phyloP scores from a whole-genome alignment of 768 basidiomycete genomes.

The Suillus lakei region DNA sequence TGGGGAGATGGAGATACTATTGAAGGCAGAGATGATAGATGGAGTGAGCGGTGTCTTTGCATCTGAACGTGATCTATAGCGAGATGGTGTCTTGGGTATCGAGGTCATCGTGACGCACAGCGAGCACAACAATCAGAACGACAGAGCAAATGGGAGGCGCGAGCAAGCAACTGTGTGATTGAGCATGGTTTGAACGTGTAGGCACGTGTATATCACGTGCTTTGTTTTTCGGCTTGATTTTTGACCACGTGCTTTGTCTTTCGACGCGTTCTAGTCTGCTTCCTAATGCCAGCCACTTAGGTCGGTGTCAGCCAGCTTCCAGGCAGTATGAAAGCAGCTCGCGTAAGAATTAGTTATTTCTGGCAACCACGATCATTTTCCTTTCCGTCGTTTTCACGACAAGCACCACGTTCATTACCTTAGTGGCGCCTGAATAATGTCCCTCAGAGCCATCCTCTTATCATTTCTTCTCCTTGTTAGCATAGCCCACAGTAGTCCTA shows the following conservation, averaged over 20 bases:
- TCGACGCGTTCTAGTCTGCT: conserved; percentile 10
- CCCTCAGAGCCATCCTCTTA: neutral
- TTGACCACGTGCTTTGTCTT: conserved; percentile 5
- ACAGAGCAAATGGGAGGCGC: neutral
- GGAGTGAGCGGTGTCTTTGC: conserved; percentile 55
- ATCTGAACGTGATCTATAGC: conserved; percentile 53
- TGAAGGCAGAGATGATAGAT: conserved; percentile 45
- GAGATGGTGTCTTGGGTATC: conserved; percentile 50
- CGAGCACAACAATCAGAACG: neutral
- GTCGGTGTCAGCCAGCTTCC: conserved; percentile 1
- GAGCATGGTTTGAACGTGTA: conserved; percentile 11
- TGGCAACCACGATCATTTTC: neutral
- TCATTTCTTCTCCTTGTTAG: neutral
- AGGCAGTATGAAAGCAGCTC: neutral
- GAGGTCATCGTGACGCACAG: conserved; percentile 19
- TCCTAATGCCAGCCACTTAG: conserved; percentile 22
- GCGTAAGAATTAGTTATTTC: neutral
- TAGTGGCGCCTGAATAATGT: neutral
- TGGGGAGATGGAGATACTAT: conserved; percentile 40
- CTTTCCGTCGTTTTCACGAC: neutral
- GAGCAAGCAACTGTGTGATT: neutral
- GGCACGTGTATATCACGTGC: conserved; percentile 25
- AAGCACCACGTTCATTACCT: conserved; percentile 9
- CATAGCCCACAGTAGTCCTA: neutral
- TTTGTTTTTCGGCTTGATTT: conserved; percentile 6